These are phyloP conservation scores for Lepidium didymum DNA, from an alignment of 345 rosid genomes.

Conservation along the genomic window DNA sequence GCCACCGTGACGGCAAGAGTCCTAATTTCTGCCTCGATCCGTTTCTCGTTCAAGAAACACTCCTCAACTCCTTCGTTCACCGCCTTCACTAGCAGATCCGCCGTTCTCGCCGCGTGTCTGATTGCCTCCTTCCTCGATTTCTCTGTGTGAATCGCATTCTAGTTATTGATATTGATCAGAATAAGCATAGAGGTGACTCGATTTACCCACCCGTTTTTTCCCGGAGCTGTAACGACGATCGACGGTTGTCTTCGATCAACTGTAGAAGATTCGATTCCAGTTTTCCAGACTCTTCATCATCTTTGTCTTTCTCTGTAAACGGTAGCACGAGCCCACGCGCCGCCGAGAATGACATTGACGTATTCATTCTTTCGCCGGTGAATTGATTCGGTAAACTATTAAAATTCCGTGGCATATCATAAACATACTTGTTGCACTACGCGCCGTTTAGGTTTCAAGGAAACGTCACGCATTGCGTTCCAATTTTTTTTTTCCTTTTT, in stretches of 20 bases:
- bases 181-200: background rate
- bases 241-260: slow-evolving; percentile 52
- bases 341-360: slow-evolving; percentile 30
- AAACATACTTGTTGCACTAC: background rate
- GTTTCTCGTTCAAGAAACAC: slow-evolving; percentile 66
- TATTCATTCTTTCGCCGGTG: slow-evolving; percentile 26
- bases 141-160: slow-evolving; percentile 19
- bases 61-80: slow-evolving; percentile 86
- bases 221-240: slow-evolving; percentile 51
- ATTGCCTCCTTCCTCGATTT: slow-evolving; percentile 74
- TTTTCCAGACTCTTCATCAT: slow-evolving; percentile 29
- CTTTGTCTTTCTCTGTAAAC: slow-evolving; percentile 24
- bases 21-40: slow-evolving; percentile 74
- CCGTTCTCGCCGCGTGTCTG: slow-evolving; percentile 46
- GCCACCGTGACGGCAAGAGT: slow-evolving; percentile 48
- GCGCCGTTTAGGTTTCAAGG: background rate
- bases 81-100: slow-evolving; percentile 69
- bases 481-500: no score
- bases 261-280: slow-evolving; percentile 60
- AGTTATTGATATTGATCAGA: background rate
- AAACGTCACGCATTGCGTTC: slow-evolving; percentile 14
- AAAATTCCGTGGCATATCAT: background rate
- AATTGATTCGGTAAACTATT: background rate
- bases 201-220: slow-evolving; percentile 45
- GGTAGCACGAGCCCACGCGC: slow-evolving; percentile 32